Evolutionary conservation across 2,329 filamentous ascomycete species (phyloP).

Genomic region (Neofusicoccum kwambonambiense): DNA sequence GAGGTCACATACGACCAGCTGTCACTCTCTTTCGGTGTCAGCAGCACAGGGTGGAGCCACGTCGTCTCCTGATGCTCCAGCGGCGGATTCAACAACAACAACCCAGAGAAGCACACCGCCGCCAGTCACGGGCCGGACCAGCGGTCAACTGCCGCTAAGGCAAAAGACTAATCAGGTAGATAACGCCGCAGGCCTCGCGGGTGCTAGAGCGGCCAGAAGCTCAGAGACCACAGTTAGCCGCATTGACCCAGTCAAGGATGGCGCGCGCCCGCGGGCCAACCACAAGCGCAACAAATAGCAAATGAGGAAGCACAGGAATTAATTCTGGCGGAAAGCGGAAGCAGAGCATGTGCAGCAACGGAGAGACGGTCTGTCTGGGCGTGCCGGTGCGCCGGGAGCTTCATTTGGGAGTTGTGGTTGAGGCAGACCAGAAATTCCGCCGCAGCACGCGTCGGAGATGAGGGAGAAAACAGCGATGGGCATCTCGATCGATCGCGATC

Average conservation of each 20-base stretch:
- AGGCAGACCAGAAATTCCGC: not conserved
- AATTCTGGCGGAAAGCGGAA: not conserved
- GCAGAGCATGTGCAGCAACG: conserved; percentile 2
- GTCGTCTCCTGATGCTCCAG: conserved; percentile 6
- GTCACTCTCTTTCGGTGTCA: conserved; percentile 6
- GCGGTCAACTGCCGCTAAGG: conserved; percentile 13
- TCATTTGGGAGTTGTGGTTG: conserved; percentile 6
- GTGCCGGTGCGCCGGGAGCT: not conserved
- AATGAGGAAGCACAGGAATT: not conserved
- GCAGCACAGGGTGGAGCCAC: conserved; percentile 11
- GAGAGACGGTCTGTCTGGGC: not conserved
- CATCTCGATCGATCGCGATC: conserved; percentile 15
- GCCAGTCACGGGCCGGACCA: conserved; percentile 12
- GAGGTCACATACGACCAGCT: not conserved
- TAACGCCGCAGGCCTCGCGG: not conserved
- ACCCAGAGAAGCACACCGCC: conserved; percentile 8
- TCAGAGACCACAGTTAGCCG: conserved; percentile 12
- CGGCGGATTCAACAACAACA: not conserved
- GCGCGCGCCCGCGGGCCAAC: not conserved
- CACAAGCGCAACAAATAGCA: not conserved
- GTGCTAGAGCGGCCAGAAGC: conserved; percentile 5
- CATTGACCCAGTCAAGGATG: conserved; percentile 9
- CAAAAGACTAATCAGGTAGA: conserved; percentile 14
- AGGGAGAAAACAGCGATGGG: conserved; percentile 1
- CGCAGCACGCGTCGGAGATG: conserved; percentile 8